These are phyloP conservation scores for Mycena albidolilacea DNA, from an alignment of 768 basidiomycete species.

Conservation along the genomic window DNA sequence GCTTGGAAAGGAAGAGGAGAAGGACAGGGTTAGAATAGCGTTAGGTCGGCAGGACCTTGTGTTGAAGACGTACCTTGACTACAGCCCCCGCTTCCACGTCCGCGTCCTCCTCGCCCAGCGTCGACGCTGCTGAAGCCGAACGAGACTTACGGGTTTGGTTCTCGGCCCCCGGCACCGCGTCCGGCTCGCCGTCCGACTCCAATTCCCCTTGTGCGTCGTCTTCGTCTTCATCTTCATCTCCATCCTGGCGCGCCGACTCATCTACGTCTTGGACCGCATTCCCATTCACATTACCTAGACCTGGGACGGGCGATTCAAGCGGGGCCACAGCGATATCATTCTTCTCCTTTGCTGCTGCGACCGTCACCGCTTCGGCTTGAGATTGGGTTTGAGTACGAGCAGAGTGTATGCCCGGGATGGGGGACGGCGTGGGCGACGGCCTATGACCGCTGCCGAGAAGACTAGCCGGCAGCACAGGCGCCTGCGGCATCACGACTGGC, in stretches of 20 bases:
- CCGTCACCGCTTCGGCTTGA: no score
- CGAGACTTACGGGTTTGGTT: no score
- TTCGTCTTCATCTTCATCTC: no score
- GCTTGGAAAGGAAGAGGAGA: no score
- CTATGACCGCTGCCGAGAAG: no score
- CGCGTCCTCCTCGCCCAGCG: conserved; percentile 1
- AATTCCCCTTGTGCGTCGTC: conserved; percentile 8
- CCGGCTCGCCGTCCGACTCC: neutral
- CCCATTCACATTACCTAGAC: conserved; percentile 4
- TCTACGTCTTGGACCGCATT: conserved; percentile 3
- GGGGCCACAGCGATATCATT: neutral
- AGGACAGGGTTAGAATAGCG: neutral
- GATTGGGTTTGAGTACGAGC: neutral
- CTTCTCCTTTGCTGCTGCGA: neutral
- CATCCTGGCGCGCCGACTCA: neutral
- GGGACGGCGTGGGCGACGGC: conserved; percentile 24
- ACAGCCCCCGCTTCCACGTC: neutral
- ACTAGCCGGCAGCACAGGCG: neutral
- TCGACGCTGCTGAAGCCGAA: conserved; percentile 7
- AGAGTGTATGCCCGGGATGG: conserved; percentile 23
- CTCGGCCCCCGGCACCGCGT: no score
- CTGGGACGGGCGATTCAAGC: conserved; percentile 1
- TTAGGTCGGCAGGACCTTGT: no score
- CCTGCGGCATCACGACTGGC: neutral
- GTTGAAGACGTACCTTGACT: neutral